These are phyloP conservation scores for Rhynchosporium secalis DNA, from an alignment of 2,329 filamentous ascomycete genomes.

Conservation along the genomic window DNA sequence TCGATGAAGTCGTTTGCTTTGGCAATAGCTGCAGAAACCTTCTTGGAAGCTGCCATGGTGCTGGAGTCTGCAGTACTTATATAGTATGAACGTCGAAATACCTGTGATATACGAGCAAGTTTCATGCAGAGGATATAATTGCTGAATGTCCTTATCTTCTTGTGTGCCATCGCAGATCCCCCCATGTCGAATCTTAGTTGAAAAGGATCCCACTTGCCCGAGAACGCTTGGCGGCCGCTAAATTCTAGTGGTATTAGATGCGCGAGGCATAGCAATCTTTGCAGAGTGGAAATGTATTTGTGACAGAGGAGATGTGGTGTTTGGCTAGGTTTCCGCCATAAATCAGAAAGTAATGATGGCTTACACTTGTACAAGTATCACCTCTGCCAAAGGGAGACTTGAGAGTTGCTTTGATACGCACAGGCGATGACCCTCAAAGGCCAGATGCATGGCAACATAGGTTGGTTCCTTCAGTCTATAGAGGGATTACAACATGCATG, in stretches of 20 bases:
- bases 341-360: background rate
- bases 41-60: constrained; percentile 33
- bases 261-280: background rate
- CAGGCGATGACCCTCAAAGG: no score
- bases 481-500: no score
- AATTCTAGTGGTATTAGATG: background rate
- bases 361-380: background rate
- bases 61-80: constrained; percentile 3
- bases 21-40: constrained; percentile 33
- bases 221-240: background rate
- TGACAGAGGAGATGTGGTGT: background rate
- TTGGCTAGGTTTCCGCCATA: background rate
- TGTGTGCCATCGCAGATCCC: background rate
- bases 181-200: background rate
- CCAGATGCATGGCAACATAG: no score
- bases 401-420: no score
- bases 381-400: background rate
- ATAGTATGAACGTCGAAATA: constrained; percentile 18
- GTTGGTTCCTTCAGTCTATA: no score
- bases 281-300: background rate
- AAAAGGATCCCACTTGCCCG: background rate
- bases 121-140: background rate
- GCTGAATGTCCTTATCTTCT: background rate
- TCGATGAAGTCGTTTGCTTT: constrained; percentile 71
- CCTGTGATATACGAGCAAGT: background rate